Percentiles rank a stretch among this genome's conserved stretches.
Evolutionary conservation across 148 eudicot genomes (phyloP).

Genomic region (Dysphania ambrosioides): DNA sequence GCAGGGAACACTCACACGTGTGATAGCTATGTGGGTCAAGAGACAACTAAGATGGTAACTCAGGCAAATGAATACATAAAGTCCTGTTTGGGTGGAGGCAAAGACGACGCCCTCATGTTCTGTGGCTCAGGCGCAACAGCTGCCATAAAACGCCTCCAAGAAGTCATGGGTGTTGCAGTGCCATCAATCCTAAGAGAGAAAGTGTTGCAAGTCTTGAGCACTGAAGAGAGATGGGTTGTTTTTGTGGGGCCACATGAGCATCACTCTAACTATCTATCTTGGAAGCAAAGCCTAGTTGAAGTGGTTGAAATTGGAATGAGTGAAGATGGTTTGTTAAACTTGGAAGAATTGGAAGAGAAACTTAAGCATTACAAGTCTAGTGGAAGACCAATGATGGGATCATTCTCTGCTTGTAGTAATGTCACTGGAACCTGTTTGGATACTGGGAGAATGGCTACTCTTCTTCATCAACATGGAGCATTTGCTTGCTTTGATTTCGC

Average conservation of each 20-base stretch:
- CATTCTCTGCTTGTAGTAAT: conserved; percentile 40
- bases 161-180: conserved; percentile 28
- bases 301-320: conserved; percentile 31
- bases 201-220: conserved; percentile 5
- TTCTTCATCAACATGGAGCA: conserved; percentile 45
- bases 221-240: conserved; percentile 35
- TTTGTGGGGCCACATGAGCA: conserved; percentile 39
- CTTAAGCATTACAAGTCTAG: conserved; percentile 8
- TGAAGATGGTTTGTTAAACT: conserved; percentile 25
- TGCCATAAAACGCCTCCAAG: conserved; percentile 36
- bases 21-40: conserved; percentile 40
- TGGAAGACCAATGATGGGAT: conserved; percentile 32
- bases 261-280: conserved; percentile 34
- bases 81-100: conserved; percentile 33
- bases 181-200: conserved; percentile 22
- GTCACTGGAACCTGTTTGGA: conserved; percentile 41
- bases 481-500: conserved; percentile 58
- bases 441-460: conserved; percentile 36
- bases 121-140: conserved; percentile 46
- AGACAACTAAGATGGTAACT: conserved; percentile 34
- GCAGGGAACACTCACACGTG: conserved; percentile 45
- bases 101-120: conserved; percentile 37
- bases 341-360: conserved; percentile 10
- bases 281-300: conserved; percentile 31
- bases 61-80: conserved; percentile 36